phyloP scores from a whole-genome alignment of 495 filamentous ascomycete species.

The Penicillium angulare region DNA sequence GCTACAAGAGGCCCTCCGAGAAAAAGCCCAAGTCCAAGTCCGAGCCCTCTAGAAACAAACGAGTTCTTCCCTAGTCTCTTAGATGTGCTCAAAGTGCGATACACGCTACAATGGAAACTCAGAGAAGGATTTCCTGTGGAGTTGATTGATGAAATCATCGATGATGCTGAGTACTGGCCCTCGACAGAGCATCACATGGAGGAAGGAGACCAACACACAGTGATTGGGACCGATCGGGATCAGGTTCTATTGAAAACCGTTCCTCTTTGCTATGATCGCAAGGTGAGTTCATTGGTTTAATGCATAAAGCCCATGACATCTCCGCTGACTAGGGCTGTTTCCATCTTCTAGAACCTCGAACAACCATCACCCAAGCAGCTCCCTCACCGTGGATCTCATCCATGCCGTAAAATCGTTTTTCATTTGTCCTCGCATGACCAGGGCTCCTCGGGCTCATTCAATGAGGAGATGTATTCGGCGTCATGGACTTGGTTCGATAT shows the following conservation, averaged over 20 bases:
- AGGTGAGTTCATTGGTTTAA: slow-evolving; percentile 17
- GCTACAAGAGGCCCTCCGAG: too few relatives aligned
- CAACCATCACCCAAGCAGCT: slow-evolving; percentile 22
- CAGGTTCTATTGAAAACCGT: slow-evolving; percentile 37
- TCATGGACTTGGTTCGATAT: slow-evolving; percentile 75
- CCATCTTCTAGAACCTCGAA: slow-evolving; percentile 12
- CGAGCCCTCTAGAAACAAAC: neutral
- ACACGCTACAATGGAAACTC: slow-evolving; percentile 40
- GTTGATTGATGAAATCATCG: slow-evolving; percentile 64
- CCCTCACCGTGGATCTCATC: slow-evolving; percentile 37
- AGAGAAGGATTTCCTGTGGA: slow-evolving; percentile 54
- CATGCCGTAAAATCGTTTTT: slow-evolving; percentile 61
- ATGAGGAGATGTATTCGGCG: slow-evolving; percentile 48
- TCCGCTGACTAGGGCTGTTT: neutral
- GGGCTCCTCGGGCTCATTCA: slow-evolving; percentile 36
- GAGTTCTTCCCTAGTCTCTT: slow-evolving; percentile 26
- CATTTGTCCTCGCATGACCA: slow-evolving; percentile 65
- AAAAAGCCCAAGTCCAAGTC: neutral
- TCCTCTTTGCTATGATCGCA: slow-evolving; percentile 39
- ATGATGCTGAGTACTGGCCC: slow-evolving; percentile 72
- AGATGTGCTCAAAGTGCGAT: slow-evolving; percentile 38
- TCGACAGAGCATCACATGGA: slow-evolving; percentile 34
- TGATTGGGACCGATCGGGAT: slow-evolving; percentile 37
- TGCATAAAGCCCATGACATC: neutral
- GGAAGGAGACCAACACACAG: slow-evolving; percentile 4